Evolutionary conservation across 78 protist genomes (phyloP), one percentile per base, ranked within the genome.

Genomic region (Protostelium mycophagum): DNA sequence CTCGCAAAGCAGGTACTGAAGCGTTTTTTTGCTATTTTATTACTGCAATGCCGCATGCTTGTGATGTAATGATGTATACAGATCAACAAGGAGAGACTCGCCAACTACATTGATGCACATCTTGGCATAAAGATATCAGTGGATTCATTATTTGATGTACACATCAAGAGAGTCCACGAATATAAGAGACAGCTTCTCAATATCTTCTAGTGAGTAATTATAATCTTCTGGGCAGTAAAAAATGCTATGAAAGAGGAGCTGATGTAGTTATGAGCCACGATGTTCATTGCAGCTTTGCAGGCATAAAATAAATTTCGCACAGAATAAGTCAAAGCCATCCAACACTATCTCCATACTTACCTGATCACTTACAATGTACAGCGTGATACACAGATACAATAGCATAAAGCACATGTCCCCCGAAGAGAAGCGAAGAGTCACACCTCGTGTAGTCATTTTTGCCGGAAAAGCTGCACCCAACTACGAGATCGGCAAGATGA

Each of bases 391-490:
- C 37, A 73, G 95, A 35, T 93, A 90, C 83, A 73, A 85, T 23
- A 92, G 86, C 34, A 93, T 93, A 28, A 90, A 88, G 63, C 16
- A 31, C 9, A 91, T 90, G 23, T 35, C 88, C 35, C 5, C 37
- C 39, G 63, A 29, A 25, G 84, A 86, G 88, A 37, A 9, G 88
- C 36, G 85, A 38, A 63, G 31, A 23, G 38, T 38, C 0, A 83
- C 85, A 16, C 96, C 97, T 34, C 92, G 96, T 34, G 95, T 96
- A 28, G 85, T 93, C 73, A 89, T 97, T 86, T 88, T 98, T 63
- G 99, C 94, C 85, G 99, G 99, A 34, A 98, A 98, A 89, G 98
- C 98, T 0, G 99, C 99, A 23, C 96, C 99, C 28, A 98, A 97
- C 0, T 98, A 98, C 91, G 84, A 90, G 51, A 96, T 88, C 90